Conservation (phyloP, 352 stramenopile species). For the Phytopythium mirpurense region DNA sequence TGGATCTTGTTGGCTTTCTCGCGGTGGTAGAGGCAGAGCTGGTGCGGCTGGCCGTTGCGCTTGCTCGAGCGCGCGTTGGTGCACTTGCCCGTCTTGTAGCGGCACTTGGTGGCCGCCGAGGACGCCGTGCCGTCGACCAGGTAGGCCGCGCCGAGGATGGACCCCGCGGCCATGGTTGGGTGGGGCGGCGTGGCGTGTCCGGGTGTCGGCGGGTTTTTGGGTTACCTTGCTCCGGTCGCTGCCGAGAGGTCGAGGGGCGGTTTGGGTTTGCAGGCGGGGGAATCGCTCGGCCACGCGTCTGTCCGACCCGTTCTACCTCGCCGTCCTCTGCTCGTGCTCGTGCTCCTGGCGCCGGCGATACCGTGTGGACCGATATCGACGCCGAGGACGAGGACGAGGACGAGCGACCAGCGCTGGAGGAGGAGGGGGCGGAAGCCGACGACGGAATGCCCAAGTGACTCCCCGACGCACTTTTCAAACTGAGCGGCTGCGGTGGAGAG, state of each 20-base stretch:
- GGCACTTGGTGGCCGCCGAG: slow-evolving; percentile 35
- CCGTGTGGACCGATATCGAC: too few relatives aligned
- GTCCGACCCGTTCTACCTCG: slow-evolving; percentile 1
- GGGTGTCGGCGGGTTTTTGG: too few relatives aligned
- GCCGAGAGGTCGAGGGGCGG: too few relatives aligned
- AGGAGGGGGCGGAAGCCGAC: background rate
- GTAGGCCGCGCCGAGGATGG: background rate
- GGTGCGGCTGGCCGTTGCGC: slow-evolving; percentile 80
- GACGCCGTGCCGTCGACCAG: slow-evolving; percentile 10
- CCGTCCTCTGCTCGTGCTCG: slow-evolving; percentile 5
- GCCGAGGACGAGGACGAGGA: slow-evolving; percentile 6
- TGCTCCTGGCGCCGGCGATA: background rate
- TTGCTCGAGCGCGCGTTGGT: slow-evolving; percentile 77
- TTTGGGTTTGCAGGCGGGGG: slow-evolving; percentile 1
- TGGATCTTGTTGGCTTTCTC: slow-evolving; percentile 90
- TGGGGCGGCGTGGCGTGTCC: too few relatives aligned
- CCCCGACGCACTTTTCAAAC: slow-evolving; percentile 5
- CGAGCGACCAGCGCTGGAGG: slow-evolving; percentile 1
- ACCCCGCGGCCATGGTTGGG: slow-evolving; percentile 5
- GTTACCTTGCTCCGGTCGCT: too few relatives aligned
- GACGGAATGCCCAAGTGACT: slow-evolving; percentile 1
- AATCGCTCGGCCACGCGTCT: background rate
- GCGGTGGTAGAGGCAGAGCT: slow-evolving; percentile 84
- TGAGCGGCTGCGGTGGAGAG: background rate
- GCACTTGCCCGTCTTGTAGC: slow-evolving; percentile 89